A percentile compares a stretch with the other conserved stretches of the same genome.
phyloP scores from a whole-genome alignment of 768 basidiomycete genomes.

The Leccinum incarnatum region DNA sequence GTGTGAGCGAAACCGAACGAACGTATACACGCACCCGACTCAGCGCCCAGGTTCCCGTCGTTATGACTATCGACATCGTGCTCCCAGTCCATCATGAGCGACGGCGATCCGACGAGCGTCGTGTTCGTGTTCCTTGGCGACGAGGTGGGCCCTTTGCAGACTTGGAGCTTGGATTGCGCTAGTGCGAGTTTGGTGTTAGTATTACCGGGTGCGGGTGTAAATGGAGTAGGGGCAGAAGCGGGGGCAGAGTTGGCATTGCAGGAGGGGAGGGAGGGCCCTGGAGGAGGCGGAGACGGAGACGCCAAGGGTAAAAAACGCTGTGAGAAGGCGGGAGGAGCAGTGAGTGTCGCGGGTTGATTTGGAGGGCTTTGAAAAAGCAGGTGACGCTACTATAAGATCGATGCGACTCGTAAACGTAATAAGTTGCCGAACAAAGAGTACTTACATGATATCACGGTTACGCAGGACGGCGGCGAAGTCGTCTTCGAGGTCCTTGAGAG shows the following conservation, averaged over 20 bases:
- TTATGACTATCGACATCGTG: no score
- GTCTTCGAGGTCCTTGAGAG: conserved; percentile 66
- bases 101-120: conserved; percentile 49
- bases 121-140: conserved; percentile 65
- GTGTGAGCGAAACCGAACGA: no score
- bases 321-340: conserved; percentile 36
- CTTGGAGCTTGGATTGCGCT: conserved; percentile 77
- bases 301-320: no score
- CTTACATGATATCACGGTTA: conserved; percentile 81
- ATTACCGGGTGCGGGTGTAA: background rate
- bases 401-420: no score
- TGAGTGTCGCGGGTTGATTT: conserved; percentile 45
- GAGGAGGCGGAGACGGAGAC: no score
- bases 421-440: conserved; percentile 7
- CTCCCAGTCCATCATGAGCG: conserved; percentile 43
- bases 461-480: conserved; percentile 50
- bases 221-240: no score
- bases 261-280: conserved; percentile 33
- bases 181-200: conserved; percentile 47
- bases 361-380: conserved; percentile 31
- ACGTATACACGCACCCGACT: no score
- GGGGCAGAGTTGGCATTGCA: conserved; percentile 24
- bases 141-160: conserved; percentile 72
- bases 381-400: no score
- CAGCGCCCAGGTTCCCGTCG: no score